phyloP scores from a whole-genome alignment of 257 asterid genomes.

The Fraxinus quadrangulata region DNA sequence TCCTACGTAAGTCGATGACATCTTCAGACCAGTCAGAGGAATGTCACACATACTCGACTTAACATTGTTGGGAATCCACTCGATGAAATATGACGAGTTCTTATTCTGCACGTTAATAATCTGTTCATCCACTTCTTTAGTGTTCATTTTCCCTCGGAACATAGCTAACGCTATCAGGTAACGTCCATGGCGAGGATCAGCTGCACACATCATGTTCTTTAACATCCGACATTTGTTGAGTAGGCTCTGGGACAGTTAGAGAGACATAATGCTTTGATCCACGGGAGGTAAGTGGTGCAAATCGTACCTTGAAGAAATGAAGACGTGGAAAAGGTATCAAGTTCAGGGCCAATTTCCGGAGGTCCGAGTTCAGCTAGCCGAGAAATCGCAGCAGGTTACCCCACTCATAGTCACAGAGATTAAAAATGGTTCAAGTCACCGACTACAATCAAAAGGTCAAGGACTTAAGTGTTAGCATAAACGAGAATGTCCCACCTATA shows the following conservation, averaged over 20 bases:
- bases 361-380: slow-evolving; percentile 69
- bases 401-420: slow-evolving; percentile 77
- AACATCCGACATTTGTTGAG: slow-evolving; percentile 75
- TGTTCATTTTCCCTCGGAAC: slow-evolving; percentile 78
- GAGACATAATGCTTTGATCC: slow-evolving; percentile 58
- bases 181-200: slow-evolving; percentile 70
- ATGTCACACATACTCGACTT: slow-evolving; percentile 70
- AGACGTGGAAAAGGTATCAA: slow-evolving; percentile 70
- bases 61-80: slow-evolving; percentile 72
- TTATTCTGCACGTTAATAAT: slow-evolving; percentile 69
- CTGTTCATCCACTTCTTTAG: slow-evolving; percentile 69
- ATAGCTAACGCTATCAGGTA: slow-evolving; percentile 68
- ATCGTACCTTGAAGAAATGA: slow-evolving; percentile 72
- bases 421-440: slow-evolving; percentile 63
- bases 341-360: slow-evolving; percentile 61
- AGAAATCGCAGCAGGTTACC: slow-evolving; percentile 67
- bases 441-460: slow-evolving; percentile 31
- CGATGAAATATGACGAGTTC: slow-evolving; percentile 68
- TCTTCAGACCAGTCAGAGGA: slow-evolving; percentile 61
- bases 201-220: slow-evolving; percentile 77
- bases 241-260: slow-evolving; percentile 61
- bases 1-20: slow-evolving; percentile 61
- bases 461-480: background rate
- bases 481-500: background rate
- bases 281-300: slow-evolving; percentile 65